Evolutionary conservation across 73 alveolate genomes (phyloP), one percentile per base, ranked within the genome.

Genomic region (Paramecium sexaurelia): DNA sequence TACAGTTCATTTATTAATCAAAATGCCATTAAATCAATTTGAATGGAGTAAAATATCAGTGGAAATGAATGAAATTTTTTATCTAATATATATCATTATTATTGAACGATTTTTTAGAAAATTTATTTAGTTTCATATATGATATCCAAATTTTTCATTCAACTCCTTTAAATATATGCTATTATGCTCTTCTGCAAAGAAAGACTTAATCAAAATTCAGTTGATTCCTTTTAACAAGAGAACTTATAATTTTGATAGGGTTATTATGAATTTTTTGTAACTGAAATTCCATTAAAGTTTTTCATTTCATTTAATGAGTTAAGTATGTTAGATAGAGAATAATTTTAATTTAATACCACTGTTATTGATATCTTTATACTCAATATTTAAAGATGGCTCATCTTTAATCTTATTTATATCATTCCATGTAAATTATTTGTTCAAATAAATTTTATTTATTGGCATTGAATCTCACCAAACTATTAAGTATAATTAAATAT

Each of bases 181-280:
- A 73, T 73, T 73, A 7, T 73, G 35, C 35, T 73, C 13, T n/a
- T 66, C 66, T 73, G 8, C n/a, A n/a, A 73, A 22, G 40, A 36
- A 33, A 37, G 87, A 73, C 1, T 73, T 26, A 73, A 3, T 71
- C 13, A n/a, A 2, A 17, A 33, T 32, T 7, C 0, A 22, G 27
- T 68, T 32, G 7, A n/a, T 2, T 68, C 5, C 26, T 68, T 68
- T 0, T 11, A 20, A 33, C 15, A 7, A 36, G 36, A 17, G 0
- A 3, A 36, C 35, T 35, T 73, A 33, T 73, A n/a, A 4, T 17
- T 73, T 15, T 2, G 19, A 73, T 27, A 73, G 13, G 40, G 35
- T 35, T 73, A n/a, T 10, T 73, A 36, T 9, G 87, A 73, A 10
- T 61, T 33, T 73, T 73, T 73, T 9, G 87, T 36, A 73, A 73